Conservation (phyloP, 176 grass and related monocot species). For the Eremochloa ophiuroides region DNA sequence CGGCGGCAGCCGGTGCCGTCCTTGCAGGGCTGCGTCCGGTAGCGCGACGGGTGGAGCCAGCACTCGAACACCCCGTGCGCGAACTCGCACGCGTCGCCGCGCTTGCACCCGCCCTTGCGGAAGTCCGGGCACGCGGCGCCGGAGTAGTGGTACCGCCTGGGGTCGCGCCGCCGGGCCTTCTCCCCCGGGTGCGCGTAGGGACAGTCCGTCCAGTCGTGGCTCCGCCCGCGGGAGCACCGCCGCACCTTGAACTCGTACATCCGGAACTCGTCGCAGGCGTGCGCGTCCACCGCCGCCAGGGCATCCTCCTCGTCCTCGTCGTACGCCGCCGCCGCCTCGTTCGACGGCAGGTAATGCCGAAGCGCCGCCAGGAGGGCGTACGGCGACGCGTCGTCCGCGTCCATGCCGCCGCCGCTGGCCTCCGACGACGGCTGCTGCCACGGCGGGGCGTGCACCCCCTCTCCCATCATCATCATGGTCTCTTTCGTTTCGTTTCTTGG, state of each 20-base stretch:
- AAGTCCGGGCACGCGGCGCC: constrained; percentile 68
- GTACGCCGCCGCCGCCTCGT: background rate
- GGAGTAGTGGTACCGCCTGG: constrained; percentile 57
- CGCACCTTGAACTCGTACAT: constrained; percentile 81
- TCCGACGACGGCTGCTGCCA: constrained; percentile 44
- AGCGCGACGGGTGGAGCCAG: constrained; percentile 87
- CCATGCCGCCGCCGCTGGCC: background rate
- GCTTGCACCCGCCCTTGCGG: constrained; percentile 56
- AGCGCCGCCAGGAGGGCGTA: constrained; percentile 42
- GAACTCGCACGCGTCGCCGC: constrained; percentile 68
- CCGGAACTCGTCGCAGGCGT: constrained; percentile 72
- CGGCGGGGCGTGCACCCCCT: constrained; percentile 52
- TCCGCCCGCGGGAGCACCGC: constrained; percentile 46
- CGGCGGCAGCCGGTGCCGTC: constrained; percentile 66
- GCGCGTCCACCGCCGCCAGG: constrained; percentile 35
- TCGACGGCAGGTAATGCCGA: constrained; percentile 42
- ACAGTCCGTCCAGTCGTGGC: constrained; percentile 74
- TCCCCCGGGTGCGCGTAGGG: constrained; percentile 75
- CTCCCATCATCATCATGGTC: constrained; percentile 72
- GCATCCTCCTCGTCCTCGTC: constrained; percentile 22
- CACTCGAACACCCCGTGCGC: constrained; percentile 84
- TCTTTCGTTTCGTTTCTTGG: background rate
- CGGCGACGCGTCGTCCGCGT: constrained; percentile 30
- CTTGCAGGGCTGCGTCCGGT: constrained; percentile 89
- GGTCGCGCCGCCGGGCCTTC: constrained; percentile 59